A percentile compares a stretch with the other conserved stretches of the same genome.
Evolutionary conservation across 768 basidiomycete species (phyloP).

Genomic region (Serendipita vermifera): DNA sequence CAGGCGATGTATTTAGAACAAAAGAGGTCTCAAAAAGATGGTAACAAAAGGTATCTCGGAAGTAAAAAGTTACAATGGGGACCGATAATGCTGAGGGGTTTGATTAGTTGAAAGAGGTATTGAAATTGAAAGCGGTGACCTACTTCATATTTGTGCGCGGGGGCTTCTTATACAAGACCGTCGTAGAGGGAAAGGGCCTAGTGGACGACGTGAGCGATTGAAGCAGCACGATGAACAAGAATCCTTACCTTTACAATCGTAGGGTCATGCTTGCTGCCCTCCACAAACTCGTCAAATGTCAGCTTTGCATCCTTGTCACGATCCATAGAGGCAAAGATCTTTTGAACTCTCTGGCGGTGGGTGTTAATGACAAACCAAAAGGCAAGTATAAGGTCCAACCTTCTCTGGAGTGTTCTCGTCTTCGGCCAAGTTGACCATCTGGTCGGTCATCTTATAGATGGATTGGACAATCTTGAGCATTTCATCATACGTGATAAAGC

Average conservation of each 20-base stretch:
- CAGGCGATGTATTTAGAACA: no score
- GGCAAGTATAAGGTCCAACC: conserved; percentile 32
- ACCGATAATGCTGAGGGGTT: no score
- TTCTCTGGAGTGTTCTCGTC: conserved; percentile 99
- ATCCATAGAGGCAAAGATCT: conserved; percentile 98
- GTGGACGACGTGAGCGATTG: not conserved
- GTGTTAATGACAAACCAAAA: conserved; percentile 8
- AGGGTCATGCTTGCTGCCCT: conserved; percentile 97
- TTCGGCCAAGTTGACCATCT: conserved; percentile 96
- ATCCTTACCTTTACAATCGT: conserved; percentile 82
- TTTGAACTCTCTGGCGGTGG: conserved; percentile 73
- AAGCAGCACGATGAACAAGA: not conserved
- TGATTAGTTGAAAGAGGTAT: no score
- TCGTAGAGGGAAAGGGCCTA: conserved; percentile 93
- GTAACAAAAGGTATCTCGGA: no score
- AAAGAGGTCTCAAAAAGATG: no score
- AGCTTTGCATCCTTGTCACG: conserved; percentile 84
- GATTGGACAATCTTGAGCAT: conserved; percentile 97
- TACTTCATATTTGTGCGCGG: no score
- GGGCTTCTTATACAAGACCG: conserved; percentile 59
- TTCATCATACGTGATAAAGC: conserved; percentile 94
- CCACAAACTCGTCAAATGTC: conserved; percentile 94
- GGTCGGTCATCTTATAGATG: conserved; percentile 99
- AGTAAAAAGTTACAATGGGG: no score
- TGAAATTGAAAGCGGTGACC: no score